Conservation (phyloP, 176 grass and related monocot genomes). For the Bonia amplexicaulis region DNA sequence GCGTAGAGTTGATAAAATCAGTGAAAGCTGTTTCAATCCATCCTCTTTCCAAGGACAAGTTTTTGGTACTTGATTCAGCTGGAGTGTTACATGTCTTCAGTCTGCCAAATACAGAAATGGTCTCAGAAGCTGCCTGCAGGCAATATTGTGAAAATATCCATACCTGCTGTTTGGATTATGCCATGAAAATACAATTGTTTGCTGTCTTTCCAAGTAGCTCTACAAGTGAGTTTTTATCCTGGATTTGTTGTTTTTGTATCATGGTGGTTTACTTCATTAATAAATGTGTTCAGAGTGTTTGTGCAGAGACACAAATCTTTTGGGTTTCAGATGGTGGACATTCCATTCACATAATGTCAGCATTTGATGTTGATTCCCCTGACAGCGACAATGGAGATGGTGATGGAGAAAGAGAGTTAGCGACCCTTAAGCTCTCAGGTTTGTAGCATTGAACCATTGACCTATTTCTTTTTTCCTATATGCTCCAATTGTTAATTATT, state of each 20-base stretch:
- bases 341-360: constrained; percentile 64
- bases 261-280: constrained; percentile 54
- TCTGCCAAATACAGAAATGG: constrained; percentile 27
- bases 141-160: constrained; percentile 34
- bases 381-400: constrained; percentile 4
- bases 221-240: constrained; percentile 59
- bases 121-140: constrained; percentile 27
- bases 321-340: constrained; percentile 85
- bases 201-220: constrained; percentile 71
- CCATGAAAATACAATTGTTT: constrained; percentile 71
- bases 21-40: constrained; percentile 61
- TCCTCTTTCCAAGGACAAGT: constrained; percentile 65
- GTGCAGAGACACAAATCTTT: constrained; percentile 69
- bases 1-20: constrained; percentile 28
- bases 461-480: constrained; percentile 16
- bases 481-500: neutral
- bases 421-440: constrained; percentile 64
- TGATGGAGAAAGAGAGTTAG: constrained; percentile 27
- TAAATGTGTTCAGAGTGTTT: constrained; percentile 73
- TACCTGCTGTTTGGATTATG: constrained; percentile 45
- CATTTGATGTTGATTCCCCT: constrained; percentile 39
- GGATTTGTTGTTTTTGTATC: constrained; percentile 11
- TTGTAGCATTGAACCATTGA: neutral
- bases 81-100: constrained; percentile 69
- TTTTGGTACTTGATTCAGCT: constrained; percentile 72